Evolutionary conservation across 768 basidiomycete species (phyloP).

Genomic region (Amyloporia xantha): DNA sequence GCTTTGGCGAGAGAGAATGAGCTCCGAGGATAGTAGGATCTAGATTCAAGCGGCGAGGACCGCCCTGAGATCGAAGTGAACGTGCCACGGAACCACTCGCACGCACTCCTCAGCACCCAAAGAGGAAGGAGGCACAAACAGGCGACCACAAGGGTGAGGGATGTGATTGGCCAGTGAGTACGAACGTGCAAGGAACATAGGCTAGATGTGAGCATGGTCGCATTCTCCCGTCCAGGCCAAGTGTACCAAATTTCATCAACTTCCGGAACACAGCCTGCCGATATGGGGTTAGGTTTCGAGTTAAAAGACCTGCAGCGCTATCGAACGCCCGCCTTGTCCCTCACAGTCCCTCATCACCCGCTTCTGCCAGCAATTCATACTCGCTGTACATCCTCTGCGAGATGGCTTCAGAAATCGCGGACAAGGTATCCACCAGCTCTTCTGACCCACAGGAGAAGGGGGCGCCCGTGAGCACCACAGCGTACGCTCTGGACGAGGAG

Average conservation of each 20-base stretch:
- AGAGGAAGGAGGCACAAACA: not conserved
- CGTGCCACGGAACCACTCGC: not conserved
- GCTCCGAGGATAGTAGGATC: not conserved
- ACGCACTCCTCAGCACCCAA: not conserved
- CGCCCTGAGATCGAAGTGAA: not conserved
- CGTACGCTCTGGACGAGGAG: constrained; percentile 54
- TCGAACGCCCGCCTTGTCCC: not conserved
- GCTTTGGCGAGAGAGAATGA: not conserved
- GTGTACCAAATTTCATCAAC: not conserved
- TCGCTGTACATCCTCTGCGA: constrained; percentile 5
- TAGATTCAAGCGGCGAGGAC: not conserved
- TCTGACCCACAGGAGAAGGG: constrained; percentile 7
- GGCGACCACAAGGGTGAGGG: not conserved
- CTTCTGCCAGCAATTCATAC: too few relatives aligned
- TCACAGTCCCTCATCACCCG: not conserved
- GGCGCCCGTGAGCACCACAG: constrained; percentile 1
- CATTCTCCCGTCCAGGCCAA: too few relatives aligned
- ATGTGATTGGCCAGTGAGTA: constrained; percentile 15
- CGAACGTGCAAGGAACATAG: constrained; percentile 20
- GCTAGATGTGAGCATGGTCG: not conserved
- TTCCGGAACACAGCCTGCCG: constrained; percentile 8
- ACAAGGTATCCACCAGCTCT: constrained; percentile 14
- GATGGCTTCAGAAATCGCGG: constrained; percentile 15
- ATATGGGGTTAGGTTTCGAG: not conserved
- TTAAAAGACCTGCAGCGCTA: constrained; percentile 2